A percentile compares a stretch with the other conserved stretches of the same genome.
Evolutionary conservation across 2,329 filamentous ascomycete genomes (phyloP).

Genomic region (Aspergillus candidus): DNA sequence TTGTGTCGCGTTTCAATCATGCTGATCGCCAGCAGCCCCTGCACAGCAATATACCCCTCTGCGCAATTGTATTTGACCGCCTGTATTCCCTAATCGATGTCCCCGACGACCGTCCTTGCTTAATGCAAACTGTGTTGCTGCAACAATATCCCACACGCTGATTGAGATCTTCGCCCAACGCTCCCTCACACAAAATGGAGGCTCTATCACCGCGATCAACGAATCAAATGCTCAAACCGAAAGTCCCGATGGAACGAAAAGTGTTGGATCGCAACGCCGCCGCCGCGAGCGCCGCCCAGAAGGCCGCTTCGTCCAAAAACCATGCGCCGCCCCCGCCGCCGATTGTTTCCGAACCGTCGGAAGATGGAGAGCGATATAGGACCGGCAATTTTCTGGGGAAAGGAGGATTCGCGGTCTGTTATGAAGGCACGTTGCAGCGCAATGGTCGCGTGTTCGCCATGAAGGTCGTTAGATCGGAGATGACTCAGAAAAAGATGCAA

Average conservation of each 20-base stretch:
- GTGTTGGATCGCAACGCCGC: slow-evolving; percentile 33
- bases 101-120: slow-evolving; percentile 12
- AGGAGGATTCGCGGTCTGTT: slow-evolving; percentile 48
- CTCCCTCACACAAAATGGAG: slow-evolving; percentile 35
- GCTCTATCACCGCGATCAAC: slow-evolving; percentile 45
- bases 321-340: slow-evolving; percentile 43
- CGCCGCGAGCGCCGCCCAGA: slow-evolving; percentile 22
- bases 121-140: background rate
- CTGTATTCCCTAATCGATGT: slow-evolving; percentile 17
- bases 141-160: too few relatives aligned
- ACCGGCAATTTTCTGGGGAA: slow-evolving; percentile 45
- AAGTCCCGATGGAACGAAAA: slow-evolving; percentile 34
- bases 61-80: slow-evolving; percentile 9
- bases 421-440: slow-evolving; percentile 40
- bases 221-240: slow-evolving; percentile 42
- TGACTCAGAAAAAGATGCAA: slow-evolving; percentile 47
- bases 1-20: too few relatives aligned
- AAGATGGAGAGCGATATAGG: slow-evolving; percentile 40
- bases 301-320: slow-evolving; percentile 34
- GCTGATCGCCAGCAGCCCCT: slow-evolving; percentile 4
- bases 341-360: slow-evolving; percentile 40
- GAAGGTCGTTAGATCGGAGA: slow-evolving; percentile 47
- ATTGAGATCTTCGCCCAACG: background rate
- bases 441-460: slow-evolving; percentile 44
- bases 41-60: slow-evolving; percentile 13